These are phyloP conservation scores for Populus hybrid DNA, from an alignment of 441 rosid species.

Conservation along the genomic window DNA sequence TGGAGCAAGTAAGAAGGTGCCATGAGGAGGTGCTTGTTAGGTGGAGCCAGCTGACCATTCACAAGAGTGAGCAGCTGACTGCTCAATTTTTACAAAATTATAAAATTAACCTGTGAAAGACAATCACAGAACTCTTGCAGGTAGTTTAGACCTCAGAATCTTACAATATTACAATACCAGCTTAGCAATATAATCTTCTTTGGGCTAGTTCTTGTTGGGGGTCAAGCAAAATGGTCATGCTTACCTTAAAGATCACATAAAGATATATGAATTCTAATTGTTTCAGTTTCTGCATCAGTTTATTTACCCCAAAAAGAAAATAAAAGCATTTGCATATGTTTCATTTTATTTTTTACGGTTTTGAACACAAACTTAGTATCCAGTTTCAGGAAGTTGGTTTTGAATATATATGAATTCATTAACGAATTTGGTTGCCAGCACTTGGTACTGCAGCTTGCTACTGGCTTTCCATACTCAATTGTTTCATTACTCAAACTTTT, in stretches of 20 bases:
- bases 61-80: not conserved
- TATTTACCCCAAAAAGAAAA: not conserved
- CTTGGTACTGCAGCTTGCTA: not conserved
- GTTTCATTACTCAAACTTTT: not conserved
- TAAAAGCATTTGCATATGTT: not conserved
- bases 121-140: not conserved
- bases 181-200: not conserved
- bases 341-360: no score
- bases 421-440: not conserved
- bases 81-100: not conserved
- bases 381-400: not conserved
- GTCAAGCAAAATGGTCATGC: not conserved
- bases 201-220: not conserved
- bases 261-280: not conserved
- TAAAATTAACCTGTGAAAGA: not conserved
- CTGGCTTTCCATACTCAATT: not conserved
- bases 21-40: not conserved
- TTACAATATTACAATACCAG: not conserved
- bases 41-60: no score
- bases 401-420: no score
- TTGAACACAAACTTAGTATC: no score
- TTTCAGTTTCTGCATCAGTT: not conserved
- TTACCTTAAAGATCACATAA: not conserved
- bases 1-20: not conserved
- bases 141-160: not conserved